Evolutionary conservation across 179 eudicot genomes (phyloP).

Genomic region (Spinacia oleracea): DNA sequence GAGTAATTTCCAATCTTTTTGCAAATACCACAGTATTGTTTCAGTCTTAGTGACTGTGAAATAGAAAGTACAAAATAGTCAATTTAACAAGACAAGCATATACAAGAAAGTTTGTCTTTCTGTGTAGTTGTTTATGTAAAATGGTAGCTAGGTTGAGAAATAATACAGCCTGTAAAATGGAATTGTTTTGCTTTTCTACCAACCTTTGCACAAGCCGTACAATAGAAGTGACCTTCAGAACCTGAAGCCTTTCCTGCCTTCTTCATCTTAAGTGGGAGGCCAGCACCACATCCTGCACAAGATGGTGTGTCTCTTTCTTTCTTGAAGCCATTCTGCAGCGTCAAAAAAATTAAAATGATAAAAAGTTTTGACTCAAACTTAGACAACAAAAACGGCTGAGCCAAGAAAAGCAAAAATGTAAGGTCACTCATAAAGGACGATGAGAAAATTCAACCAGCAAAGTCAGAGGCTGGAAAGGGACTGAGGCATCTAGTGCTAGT

Average conservation of each 20-base stretch:
- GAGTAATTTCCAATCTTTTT: constrained; percentile 83
- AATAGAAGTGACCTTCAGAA: constrained; percentile 60
- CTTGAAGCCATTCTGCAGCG: constrained; percentile 44
- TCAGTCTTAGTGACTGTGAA: constrained; percentile 81
- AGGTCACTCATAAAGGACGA: not conserved
- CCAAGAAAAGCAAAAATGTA: not conserved
- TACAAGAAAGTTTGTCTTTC: not conserved
- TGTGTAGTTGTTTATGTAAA: not conserved
- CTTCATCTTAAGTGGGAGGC: constrained; percentile 49
- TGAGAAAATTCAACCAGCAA: not conserved
- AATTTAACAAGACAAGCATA: constrained; percentile 14
- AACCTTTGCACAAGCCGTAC: constrained; percentile 89
- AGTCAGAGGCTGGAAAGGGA: not conserved
- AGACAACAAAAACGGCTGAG: not conserved
- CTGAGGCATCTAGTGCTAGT: constrained; percentile 9
- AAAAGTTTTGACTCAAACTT: not conserved
- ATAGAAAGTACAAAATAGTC: constrained; percentile 17
- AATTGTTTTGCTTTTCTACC: constrained; percentile 24
- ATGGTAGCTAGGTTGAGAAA: not conserved
- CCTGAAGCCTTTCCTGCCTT: constrained; percentile 46
- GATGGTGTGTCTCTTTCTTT: constrained; percentile 42
- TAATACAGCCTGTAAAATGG: not conserved
- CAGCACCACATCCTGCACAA: constrained; percentile 79
- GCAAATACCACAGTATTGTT: constrained; percentile 92
- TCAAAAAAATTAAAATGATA: constrained; percentile 6